Conservation (phyloP, 78 protist genomes). For the Capsaspora owczarzaki region DNA sequence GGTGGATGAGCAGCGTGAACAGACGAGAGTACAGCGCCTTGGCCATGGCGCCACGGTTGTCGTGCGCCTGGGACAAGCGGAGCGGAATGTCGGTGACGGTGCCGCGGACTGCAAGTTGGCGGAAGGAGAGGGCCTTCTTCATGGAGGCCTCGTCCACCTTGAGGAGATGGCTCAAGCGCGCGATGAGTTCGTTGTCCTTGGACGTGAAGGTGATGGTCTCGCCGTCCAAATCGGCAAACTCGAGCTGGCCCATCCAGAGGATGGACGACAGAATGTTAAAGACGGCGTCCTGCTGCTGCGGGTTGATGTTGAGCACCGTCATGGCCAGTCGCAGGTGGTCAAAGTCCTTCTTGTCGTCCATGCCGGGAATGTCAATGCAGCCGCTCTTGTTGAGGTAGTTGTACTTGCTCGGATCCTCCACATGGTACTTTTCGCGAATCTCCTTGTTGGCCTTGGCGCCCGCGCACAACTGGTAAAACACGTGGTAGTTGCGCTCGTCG, state of each 20-base stretch:
- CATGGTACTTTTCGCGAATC: not conserved
- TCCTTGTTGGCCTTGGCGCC: not conserved
- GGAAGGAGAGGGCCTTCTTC: not conserved
- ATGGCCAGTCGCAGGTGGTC: not conserved
- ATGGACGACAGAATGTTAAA: conserved; percentile 27
- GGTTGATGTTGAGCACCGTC: not conserved
- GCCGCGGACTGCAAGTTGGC: not conserved
- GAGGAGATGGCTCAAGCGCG: not conserved
- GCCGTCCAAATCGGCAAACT: conserved; percentile 17
- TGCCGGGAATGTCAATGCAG: not conserved
- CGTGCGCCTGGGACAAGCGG: conserved; percentile 31
- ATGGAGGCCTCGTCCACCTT: not conserved
- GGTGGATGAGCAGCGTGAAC: conserved; percentile 50
- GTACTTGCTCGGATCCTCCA: conserved; percentile 7
- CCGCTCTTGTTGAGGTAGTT: conserved; percentile 24
- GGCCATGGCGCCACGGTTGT: conserved; percentile 49
- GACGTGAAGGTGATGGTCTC: not conserved
- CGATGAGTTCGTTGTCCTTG: not conserved
- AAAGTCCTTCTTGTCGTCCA: not conserved
- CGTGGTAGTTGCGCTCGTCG: conserved; percentile 60
- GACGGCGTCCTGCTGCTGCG: not conserved
- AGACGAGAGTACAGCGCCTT: conserved; percentile 57
- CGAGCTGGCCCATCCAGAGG: conserved; percentile 47
- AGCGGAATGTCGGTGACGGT: not conserved
- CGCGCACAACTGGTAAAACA: conserved; percentile 38